These are phyloP conservation scores for Deuterostichococcus epilithicus DNA, from an alignment of 139 green algal genomes.

Conservation along the genomic window DNA sequence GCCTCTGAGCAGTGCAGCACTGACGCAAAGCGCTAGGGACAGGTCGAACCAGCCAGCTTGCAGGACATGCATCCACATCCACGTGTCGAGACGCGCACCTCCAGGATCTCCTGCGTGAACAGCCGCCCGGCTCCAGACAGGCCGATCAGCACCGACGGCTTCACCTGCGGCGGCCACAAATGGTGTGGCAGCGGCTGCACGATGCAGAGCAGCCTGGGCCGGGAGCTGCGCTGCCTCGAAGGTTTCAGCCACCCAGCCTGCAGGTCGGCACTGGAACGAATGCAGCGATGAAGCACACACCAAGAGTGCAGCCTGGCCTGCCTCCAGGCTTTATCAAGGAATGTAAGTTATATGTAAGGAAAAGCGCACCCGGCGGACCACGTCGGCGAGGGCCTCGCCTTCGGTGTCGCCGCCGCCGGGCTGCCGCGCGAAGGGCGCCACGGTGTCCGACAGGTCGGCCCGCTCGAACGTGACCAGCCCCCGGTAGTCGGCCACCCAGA, in stretches of 20 bases:
- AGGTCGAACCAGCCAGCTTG: too few relatives aligned
- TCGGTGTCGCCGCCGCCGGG: constrained; percentile 37
- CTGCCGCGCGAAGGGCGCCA: constrained; percentile 63
- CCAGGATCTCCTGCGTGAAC: constrained; percentile 59
- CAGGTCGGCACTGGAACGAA: too few relatives aligned
- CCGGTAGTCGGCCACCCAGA: constrained; percentile 67
- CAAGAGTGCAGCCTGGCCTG: too few relatives aligned
- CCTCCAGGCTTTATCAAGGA: too few relatives aligned
- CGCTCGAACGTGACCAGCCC: constrained; percentile 54
- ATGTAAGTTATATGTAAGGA: not conserved
- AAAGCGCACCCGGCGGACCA: constrained; percentile 40
- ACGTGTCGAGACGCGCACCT: constrained; percentile 1
- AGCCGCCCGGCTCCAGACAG: constrained; percentile 58
- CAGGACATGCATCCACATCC: too few relatives aligned
- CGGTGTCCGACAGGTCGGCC: constrained; percentile 32
- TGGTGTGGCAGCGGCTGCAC: constrained; percentile 16
- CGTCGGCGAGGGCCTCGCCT: constrained; percentile 53
- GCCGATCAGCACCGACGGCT: constrained; percentile 82
- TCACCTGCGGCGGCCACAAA: constrained; percentile 30
- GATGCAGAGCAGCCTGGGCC: not conserved
- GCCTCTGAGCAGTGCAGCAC: too few relatives aligned
- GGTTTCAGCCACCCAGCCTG: too few relatives aligned
- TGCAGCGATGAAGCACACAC: too few relatives aligned
- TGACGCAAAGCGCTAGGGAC: too few relatives aligned
- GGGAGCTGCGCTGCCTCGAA: too few relatives aligned